Base-by-base conservation (phyloP, 306 rosid genomes). In the Cicer yamashitae region DNA sequence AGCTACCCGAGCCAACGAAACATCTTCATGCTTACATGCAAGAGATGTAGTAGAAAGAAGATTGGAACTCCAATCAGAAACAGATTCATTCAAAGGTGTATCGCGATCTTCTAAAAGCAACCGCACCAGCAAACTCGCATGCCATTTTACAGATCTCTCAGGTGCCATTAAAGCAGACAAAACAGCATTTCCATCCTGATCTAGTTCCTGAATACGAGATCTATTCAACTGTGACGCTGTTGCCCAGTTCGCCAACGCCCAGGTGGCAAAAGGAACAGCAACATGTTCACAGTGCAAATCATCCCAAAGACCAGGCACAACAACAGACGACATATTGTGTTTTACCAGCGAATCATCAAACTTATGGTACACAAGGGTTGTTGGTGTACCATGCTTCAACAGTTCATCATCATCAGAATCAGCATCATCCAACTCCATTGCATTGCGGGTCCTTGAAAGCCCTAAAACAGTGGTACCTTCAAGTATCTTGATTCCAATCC, bases 191-290 rank as follows among this genome's bases (percentile, higher is more conserved):
- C 98, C 98, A 88, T 90, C 93, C 53, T 84, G 90, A 86, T 94
- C 98, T 58, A 91, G 86, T 73, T 90, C 96, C 74, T 88, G 93
- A 71, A 94, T 94, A 25, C 17, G 87, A 66, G 84, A 85, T 84
- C 96, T 89, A 84, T 94, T 94, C 64, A 63, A 75, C 68, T 82
- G 83, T 17, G 98, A 94, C 44, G 98, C 83, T 20, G 50, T 85
- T 22, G 97, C 94, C 97, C 98, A 94, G 82, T 89, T 94, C 76
- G 97, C 98, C 82, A 94, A 82, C 66, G 98, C 98, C 97, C 98
- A 94, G 8, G 98, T 81, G 54, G 98, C 97, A 84, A 91, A 94
- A 81, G 98, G 98, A 74, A 94, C 98, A 51, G 97, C 97, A 74
- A 94, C 98, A 65, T 94, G 98, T 58, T 91, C 96, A 77, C 87